Conservation (phyloP, 2,329 filamentous ascomycete genomes). For the Dactylellina sp. region DNA sequence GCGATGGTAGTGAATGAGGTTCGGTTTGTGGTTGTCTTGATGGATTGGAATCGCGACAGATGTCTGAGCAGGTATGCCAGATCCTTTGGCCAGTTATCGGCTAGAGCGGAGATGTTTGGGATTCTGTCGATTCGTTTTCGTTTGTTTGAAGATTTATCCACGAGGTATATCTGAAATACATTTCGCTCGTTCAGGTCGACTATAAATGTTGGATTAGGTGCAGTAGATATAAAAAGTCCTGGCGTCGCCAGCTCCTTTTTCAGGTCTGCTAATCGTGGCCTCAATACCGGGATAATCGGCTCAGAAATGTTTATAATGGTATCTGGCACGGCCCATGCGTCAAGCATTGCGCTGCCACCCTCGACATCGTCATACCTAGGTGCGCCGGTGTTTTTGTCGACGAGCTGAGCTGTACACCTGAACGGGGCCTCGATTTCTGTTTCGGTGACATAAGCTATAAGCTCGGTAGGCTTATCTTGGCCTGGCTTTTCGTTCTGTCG, state of each 20-base stretch:
- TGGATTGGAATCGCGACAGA: conserved; percentile 12
- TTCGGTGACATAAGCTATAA: conserved; percentile 1
- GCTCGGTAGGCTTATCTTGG: background rate
- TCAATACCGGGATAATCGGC: background rate
- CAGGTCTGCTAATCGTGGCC: background rate
- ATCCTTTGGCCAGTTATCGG: conserved; percentile 15
- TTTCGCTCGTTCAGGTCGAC: background rate
- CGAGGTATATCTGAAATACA: conserved; percentile 10
- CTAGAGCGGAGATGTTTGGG: conserved; percentile 5
- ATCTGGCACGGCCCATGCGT: conserved; percentile 6
- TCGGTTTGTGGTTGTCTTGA: conserved; percentile 2
- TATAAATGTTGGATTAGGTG: background rate
- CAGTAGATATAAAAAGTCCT: background rate
- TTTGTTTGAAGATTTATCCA: background rate
- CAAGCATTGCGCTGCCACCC: conserved; percentile 3
- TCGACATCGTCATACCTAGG: background rate
- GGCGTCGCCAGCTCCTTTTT: conserved; percentile 1
- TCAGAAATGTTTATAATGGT: conserved; percentile 14
- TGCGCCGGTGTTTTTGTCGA: background rate
- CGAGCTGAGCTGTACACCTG: background rate
- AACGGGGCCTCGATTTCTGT: background rate
- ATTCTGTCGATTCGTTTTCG: conserved; percentile 5
- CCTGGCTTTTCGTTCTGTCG: background rate
- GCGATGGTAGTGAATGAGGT: background rate
- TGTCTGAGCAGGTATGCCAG: conserved; percentile 14